A percentile compares a stretch with the other conserved stretches of the same genome.
These are phyloP conservation scores for Chaetothyriales sp. DNA, from an alignment of 2,329 filamentous ascomycete genomes.

Conservation along the genomic window DNA sequence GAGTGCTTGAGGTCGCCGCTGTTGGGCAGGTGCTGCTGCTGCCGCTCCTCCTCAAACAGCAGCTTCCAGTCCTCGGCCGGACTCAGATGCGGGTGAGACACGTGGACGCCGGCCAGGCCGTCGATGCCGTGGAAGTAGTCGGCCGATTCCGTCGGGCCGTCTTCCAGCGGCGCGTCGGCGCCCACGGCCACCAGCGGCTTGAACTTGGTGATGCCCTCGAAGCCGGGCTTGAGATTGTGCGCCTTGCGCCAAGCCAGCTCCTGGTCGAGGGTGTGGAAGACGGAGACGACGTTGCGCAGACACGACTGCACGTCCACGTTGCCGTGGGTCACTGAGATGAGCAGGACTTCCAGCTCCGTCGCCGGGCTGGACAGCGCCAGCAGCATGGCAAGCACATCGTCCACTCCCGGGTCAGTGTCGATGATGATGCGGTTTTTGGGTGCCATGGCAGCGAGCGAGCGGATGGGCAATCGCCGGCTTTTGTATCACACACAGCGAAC, in stretches of 20 bases:
- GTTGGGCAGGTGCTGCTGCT: slow-evolving; percentile 10
- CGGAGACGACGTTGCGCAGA: slow-evolving; percentile 70
- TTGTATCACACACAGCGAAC: no score
- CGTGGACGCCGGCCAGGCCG: slow-evolving; percentile 62
- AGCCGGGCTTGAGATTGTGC: slow-evolving; percentile 54
- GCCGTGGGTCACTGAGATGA: slow-evolving; percentile 85
- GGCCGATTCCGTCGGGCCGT: slow-evolving; percentile 57
- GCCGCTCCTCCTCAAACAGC: slow-evolving; percentile 42
- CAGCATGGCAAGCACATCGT: slow-evolving; percentile 80
- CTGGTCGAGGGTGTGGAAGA: slow-evolving; percentile 85
- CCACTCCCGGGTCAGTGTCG: slow-evolving; percentile 89
- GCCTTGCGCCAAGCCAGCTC: slow-evolving; percentile 71
- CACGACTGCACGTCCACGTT: slow-evolving; percentile 87
- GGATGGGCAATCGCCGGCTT: not conserved
- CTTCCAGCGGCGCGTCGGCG: slow-evolving; percentile 70
- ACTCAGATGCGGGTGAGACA: slow-evolving; percentile 54
- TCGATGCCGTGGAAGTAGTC: slow-evolving; percentile 79
- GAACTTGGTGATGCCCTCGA: slow-evolving; percentile 54
- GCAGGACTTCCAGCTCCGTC: slow-evolving; percentile 71
- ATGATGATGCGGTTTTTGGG: slow-evolving; percentile 73
- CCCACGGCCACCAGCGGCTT: slow-evolving; percentile 82
- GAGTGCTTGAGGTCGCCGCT: slow-evolving; percentile 29
- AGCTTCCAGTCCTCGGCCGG: slow-evolving; percentile 61
- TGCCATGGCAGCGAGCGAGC: slow-evolving; percentile 47
- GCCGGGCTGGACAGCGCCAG: slow-evolving; percentile 68